Percentiles rank a stretch among this genome's conserved stretches.
Conservation (phyloP, 768 basidiomycete genomes). For the Tulasnella sp. region DNA sequence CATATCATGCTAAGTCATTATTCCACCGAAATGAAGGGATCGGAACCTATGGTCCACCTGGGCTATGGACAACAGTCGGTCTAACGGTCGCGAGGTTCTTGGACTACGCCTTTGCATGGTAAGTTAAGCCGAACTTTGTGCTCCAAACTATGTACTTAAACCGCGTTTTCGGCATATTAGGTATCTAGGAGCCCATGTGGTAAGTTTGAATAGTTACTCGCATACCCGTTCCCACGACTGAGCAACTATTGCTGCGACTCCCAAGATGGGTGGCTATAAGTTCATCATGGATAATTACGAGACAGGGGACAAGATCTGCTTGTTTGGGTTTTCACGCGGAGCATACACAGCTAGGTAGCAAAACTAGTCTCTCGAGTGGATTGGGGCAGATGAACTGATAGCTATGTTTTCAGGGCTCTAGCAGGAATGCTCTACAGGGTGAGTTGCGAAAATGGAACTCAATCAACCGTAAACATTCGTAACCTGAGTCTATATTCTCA, state of each 20-base stretch:
- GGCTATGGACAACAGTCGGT: conserved; percentile 46
- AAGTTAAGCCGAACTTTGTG: conserved; percentile 45
- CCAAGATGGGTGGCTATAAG: conserved; percentile 13
- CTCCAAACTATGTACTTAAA: not conserved
- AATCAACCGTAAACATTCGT: not conserved
- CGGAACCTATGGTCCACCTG: conserved; percentile 20
- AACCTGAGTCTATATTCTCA: not conserved
- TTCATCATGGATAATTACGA: conserved; percentile 15
- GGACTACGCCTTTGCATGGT: conserved; percentile 66
- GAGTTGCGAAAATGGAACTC: not conserved
- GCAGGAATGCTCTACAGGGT: conserved; percentile 24
- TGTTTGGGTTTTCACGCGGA: conserved; percentile 80
- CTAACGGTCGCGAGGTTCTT: conserved; percentile 43
- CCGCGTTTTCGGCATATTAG: conserved; percentile 25
- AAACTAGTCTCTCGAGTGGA: conserved; percentile 31
- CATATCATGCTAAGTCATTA: not conserved
- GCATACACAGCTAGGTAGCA: conserved; percentile 37
- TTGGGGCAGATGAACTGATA: not conserved
- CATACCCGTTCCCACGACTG: not conserved
- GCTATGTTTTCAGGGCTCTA: not conserved
- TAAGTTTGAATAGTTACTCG: not conserved
- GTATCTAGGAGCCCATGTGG: conserved; percentile 21
- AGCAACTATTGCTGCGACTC: not conserved
- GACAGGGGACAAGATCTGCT: conserved; percentile 56
- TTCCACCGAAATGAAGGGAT: conserved; percentile 28